Evolutionary conservation across 2,329 filamentous ascomycete genomes (phyloP), one percentile per base, ranked within the genome.

Genomic region (Microdochium bolleyi): DNA sequence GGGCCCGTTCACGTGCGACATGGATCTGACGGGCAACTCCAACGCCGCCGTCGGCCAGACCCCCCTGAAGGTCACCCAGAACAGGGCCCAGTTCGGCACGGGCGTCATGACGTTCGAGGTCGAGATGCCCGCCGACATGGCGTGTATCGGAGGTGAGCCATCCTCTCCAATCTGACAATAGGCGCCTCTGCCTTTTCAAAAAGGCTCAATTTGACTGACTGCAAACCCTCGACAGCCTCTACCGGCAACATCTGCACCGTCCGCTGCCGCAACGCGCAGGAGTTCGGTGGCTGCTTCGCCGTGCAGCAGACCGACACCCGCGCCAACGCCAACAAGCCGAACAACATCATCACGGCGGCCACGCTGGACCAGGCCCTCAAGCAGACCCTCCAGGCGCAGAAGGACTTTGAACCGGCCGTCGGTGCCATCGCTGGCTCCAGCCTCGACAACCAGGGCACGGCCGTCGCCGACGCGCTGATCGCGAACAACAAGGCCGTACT

Each of bases 181-280:
- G n/a, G n/a, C n/a, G n/a, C n/a, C n/a, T n/a, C n/a, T 25, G 3
- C 3, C 11, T 38, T 48, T 16, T 24, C 14, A 2, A 13, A 21
- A 24, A 19, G 13, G 10, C 54, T 38, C 32, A 7, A 14, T 41
- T 22, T 21, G 22, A 13, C 22, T 24, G 4, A n/a, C 44, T 8
- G 22, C 51, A n/a, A 37, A 5, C 25, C 8, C 30, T 30, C 16
- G 7, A 24, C 52, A 67, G 65, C 63, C 22, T 70, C 73, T 1
- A 73, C 73, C 2, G 74, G 74, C 49, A 66, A 71, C 24, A 57
- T 73, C 34, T 73, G 71, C 58, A 72, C 70, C 8, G 60, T 73
- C 19, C 65, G 70, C 22, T 73, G 70, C 62, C 61, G 64, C 41
- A 73, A 73, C 57, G 60, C 60, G 2, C 64, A 67, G 1, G 56